Evolutionary conservation across 345 rosid species (phyloP).

Genomic region (Eucalyptus paniculata): DNA sequence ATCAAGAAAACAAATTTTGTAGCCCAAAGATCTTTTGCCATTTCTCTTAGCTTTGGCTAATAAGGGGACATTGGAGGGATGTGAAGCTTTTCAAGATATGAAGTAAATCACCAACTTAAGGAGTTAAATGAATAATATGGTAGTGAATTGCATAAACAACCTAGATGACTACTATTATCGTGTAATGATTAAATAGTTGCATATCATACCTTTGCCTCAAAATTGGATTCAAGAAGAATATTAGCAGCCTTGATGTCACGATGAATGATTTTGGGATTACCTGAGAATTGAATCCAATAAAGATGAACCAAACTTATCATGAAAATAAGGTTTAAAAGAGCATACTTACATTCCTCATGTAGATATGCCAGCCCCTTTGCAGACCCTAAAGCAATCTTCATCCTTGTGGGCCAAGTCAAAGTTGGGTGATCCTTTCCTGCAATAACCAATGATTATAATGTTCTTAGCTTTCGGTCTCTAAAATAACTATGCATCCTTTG

Average conservation of each 20-base stretch:
- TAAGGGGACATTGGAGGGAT: neutral
- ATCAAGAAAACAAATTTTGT: neutral
- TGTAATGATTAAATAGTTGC: neutral
- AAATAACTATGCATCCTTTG: neutral
- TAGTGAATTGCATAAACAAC: neutral
- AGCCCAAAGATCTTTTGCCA: neutral
- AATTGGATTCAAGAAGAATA: constrained; percentile 63
- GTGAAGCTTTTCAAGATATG: neutral
- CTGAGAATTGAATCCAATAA: neutral
- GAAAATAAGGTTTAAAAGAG: neutral
- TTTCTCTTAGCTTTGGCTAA: neutral
- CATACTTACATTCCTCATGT: constrained; percentile 73
- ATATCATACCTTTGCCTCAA: constrained; percentile 58
- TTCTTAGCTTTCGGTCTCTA: neutral
- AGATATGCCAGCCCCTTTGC: constrained; percentile 81
- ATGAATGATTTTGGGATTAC: constrained; percentile 27
- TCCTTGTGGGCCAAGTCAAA: constrained; percentile 56
- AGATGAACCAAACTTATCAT: neutral
- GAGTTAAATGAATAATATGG: neutral
- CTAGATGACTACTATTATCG: rapidly evolving
- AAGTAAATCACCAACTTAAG: neutral
- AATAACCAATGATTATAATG: neutral
- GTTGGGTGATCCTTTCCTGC: constrained; percentile 54
- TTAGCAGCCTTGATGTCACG: constrained; percentile 77
- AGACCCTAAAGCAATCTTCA: constrained; percentile 69